These are phyloP conservation scores for Gigaspora rosea DNA, from an alignment of 192 early-diverging fungal species.

Conservation along the genomic window DNA sequence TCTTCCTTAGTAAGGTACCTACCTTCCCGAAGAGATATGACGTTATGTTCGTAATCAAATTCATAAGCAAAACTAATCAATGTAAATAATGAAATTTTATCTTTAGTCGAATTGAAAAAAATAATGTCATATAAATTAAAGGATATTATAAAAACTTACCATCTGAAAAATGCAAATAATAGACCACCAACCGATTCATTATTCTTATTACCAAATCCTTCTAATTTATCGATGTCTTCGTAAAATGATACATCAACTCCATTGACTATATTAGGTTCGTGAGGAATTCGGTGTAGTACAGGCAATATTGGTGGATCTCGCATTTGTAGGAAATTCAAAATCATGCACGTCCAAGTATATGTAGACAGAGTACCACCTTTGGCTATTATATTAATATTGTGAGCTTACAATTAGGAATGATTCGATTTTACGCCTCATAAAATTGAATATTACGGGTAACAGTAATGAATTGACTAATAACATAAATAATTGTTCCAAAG, in stretches of 20 bases:
- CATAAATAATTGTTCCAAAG: background rate
- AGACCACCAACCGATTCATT: constrained; percentile 76
- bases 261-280: constrained; percentile 37
- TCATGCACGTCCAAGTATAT: constrained; percentile 94
- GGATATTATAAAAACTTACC: constrained; percentile 33
- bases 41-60: constrained; percentile 81
- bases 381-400: constrained; percentile 48
- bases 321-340: constrained; percentile 91
- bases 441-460: too few species aligned
- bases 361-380: constrained; percentile 92
- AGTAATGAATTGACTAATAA: background rate
- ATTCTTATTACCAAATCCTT: constrained; percentile 71
- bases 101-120: background rate
- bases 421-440: too few species aligned
- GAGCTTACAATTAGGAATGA: too few species aligned
- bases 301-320: constrained; percentile 89
- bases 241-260: constrained; percentile 76
- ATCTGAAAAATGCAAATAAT: constrained; percentile 83
- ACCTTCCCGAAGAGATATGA: constrained; percentile 82
- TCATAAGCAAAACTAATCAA: constrained; percentile 66
- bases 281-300: constrained; percentile 66
- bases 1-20: constrained; percentile 74
- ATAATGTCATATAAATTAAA: too few species aligned
- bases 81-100: background rate
- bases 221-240: constrained; percentile 65